Evolutionary conservation across 2,329 filamentous ascomycete species (phyloP).

Genomic region (Colletotrichum sojae): DNA sequence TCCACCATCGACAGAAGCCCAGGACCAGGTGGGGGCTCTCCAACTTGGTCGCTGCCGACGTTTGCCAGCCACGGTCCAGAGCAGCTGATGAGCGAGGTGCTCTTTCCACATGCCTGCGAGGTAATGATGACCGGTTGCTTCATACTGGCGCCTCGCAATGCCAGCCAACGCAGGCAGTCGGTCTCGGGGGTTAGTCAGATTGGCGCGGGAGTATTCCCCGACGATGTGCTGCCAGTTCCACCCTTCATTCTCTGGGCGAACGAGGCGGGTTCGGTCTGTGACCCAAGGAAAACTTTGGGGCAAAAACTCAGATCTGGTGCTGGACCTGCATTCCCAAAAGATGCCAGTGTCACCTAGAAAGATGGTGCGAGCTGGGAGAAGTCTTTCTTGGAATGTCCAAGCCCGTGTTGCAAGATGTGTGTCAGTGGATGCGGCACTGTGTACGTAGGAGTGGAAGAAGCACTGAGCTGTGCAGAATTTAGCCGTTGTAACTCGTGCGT

Average conservation of each 20-base stretch:
- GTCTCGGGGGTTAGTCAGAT: background rate
- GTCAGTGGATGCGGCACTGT: no score
- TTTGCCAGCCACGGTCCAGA: fast-evolving
- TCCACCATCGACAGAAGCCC: background rate
- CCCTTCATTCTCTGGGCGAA: background rate
- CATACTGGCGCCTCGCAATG: background rate
- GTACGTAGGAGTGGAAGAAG: no score
- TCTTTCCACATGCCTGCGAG: background rate
- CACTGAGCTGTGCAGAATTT: no score
- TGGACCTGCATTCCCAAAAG: background rate
- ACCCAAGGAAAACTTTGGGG: no score
- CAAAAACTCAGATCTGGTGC: fast-evolving
- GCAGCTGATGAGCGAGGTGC: fast-evolving
- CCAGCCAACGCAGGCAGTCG: background rate
- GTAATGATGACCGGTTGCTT: background rate
- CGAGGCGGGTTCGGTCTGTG: background rate
- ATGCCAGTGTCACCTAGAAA: fast-evolving
- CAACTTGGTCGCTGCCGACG: background rate
- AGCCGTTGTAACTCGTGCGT: background rate
- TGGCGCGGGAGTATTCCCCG: background rate
- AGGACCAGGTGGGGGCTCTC: background rate
- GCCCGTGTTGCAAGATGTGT: background rate
- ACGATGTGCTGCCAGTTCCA: background rate
- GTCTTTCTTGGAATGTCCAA: background rate
- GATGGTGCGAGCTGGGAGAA: background rate